These are phyloP conservation scores for Venturia aucupariae DNA, from an alignment of 2,329 filamentous ascomycete genomes.

Conservation along the genomic window DNA sequence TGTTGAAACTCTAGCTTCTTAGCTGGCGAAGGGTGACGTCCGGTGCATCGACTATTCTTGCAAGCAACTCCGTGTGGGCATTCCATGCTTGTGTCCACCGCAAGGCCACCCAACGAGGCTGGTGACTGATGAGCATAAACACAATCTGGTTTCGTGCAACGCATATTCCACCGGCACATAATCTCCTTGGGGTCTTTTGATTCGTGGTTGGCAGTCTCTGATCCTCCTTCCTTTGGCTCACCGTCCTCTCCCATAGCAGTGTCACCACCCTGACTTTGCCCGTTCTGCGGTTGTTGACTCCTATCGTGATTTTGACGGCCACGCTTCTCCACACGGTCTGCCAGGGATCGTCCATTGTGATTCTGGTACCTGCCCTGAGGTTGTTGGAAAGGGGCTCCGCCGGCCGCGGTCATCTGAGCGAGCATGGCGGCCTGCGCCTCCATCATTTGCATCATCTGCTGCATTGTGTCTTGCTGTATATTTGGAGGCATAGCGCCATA, in stretches of 20 bases:
- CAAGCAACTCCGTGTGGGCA: conserved; percentile 85
- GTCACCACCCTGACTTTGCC: conserved; percentile 36
- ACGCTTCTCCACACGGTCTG: conserved; percentile 54
- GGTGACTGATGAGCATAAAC: conserved; percentile 92
- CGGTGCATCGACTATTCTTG: conserved; percentile 92
- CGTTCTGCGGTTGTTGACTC: conserved; percentile 44
- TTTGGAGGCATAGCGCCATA: background rate
- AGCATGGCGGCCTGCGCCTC: conserved; percentile 74
- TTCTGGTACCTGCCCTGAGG: conserved; percentile 45
- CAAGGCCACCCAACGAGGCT: conserved; percentile 66
- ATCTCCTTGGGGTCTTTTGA: conserved; percentile 39
- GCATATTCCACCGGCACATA: conserved; percentile 81
- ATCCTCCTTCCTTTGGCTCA: conserved; percentile 28
- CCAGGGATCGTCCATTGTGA: conserved; percentile 51
- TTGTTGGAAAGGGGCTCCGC: conserved; percentile 26
- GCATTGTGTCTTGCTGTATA: conserved; percentile 5
- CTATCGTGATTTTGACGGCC: conserved; percentile 24
- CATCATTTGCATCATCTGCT: conserved; percentile 23
- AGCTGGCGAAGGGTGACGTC: conserved; percentile 84
- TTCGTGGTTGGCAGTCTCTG: conserved; percentile 43
- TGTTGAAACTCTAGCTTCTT: conserved; percentile 67
- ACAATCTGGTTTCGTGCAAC: conserved; percentile 82
- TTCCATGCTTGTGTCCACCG: conserved; percentile 68
- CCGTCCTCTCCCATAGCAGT: conserved; percentile 23
- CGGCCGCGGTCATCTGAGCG: conserved; percentile 52